Base-by-base conservation (phyloP, 768 basidiomycete genomes). In the Tylopilus plumbeoviolaceoides region DNA sequence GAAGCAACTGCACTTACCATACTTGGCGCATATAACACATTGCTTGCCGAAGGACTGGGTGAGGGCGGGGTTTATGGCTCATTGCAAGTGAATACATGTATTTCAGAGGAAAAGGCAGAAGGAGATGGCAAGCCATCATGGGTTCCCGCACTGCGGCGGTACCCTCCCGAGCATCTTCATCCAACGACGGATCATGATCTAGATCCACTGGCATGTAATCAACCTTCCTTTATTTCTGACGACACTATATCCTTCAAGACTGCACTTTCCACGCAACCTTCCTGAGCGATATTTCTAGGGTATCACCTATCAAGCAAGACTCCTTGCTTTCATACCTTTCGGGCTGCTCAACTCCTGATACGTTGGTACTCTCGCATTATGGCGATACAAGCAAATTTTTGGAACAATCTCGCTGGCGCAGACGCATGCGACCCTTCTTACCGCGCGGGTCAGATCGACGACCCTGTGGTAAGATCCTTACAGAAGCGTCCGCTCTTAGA, bases 211-310 rank as follows among this genome's bases (percentile, higher is more conserved):
- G n/a, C n/a, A 30, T 57, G 40, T 51, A 59, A 48, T 11, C 60
- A 50, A n/a, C 28, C 44, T 43, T 64, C 50, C 25, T 62, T 50
- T 38, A 30, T 50, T 44, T 62, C 65, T 14, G 57, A 60, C 3
- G 60, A 64, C 28, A 53, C 60, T 25, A 6, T 54, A 12, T 64
- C 65, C 28, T 63, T 61, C 46, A 53, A 43, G 33, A 60, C 63
- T 3, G 64, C 67, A 3, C 67, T 67, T 40, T 63, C 65, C 27
- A 48, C 54, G 20, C 63, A 60, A 40, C 51, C 54, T 47, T 67
- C 67, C 42, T 63, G 44, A 59, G 54, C 25, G 53, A 66, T 47
- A 47, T 47, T 14, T 59, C 56, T 21, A 53, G 39, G 43, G 39
- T 47, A 23, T 67, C 68, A 6, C 42, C 48, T 10, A 12, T 47